Base-by-base conservation (phyloP, 179 eudicot genomes). In the Beta macrorhiza region DNA sequence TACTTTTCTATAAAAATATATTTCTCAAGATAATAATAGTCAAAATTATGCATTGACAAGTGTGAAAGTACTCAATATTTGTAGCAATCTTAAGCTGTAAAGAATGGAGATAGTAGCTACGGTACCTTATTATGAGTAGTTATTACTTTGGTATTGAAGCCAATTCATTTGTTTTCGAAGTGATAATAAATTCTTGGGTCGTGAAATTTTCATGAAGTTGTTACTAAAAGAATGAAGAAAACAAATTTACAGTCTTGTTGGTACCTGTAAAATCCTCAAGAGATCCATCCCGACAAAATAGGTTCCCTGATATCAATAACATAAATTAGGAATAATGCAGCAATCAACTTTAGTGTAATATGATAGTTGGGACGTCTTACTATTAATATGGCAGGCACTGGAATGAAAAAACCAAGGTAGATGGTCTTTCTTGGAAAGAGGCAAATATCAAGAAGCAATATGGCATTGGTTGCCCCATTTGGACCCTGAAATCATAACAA, bases 381-480 rank as follows among this genome's bases (percentile, higher is more conserved):
- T 87, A 92, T 78, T 85, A 93, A 82, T 73, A 92, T 84, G 77
- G 98, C 98, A 72, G 98, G 98, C 77, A 92, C 89, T 16, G 98
- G 98, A 80, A 93, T 88, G 74, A 92, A 77, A 22, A 92, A 89
- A 45, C 90, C 86, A 7, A 91, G 49, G 74, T 72, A 82, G 17
- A 92, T 47, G 13, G 92, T 93, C 15, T 85, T 75, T 81, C 67
- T 89, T 1, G 98, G 97, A 78, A 85, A 85, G 57, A 92, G 91
- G 87, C 92, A 92, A 80, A 93, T 91, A 80, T 91, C 85, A 13
- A 93, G 86, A 13, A 93, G 86, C 94, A 91, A 83, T 56, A 93
- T 91, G 57, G 94, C 98, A 83, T 89, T 91, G 72, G 90, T 91
- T 20, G 97, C 97, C 59, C 97, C 97, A 83, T 92, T 93, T 67